Percentiles rank a stretch among this genome's conserved stretches.
Conservation (phyloP, 1,139 yeast genomes). For the Geotrichum citri-aurantii region DNA sequence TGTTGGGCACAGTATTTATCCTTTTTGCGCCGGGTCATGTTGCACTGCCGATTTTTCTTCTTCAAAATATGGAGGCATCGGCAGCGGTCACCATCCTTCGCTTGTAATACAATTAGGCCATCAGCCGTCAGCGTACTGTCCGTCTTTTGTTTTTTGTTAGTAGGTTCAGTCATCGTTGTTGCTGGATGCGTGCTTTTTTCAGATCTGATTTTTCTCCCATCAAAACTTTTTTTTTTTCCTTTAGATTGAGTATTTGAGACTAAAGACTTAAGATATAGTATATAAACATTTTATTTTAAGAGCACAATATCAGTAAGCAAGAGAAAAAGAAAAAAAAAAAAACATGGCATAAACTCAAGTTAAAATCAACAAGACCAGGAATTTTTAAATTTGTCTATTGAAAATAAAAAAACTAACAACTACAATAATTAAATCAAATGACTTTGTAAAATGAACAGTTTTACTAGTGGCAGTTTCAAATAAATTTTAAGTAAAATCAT, state of each 20-base stretch:
- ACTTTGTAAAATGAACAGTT: too few species aligned
- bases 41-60: constrained; percentile 51
- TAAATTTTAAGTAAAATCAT: too few species aligned
- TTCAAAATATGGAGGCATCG: constrained; percentile 46
- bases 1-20: constrained; percentile 63
- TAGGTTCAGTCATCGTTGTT: constrained; percentile 9
- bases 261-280: background rate
- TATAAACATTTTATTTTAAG: background rate
- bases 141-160: constrained; percentile 6
- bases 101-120: constrained; percentile 6
- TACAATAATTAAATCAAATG: too few species aligned
- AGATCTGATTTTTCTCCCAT: background rate
- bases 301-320: background rate
- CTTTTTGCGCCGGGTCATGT: constrained; percentile 51
- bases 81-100: constrained; percentile 26
- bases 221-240: background rate
- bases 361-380: too few species aligned
- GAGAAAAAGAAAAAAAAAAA: background rate
- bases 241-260: background rate
- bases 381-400: too few species aligned
- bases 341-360: too few species aligned
- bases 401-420: too few species aligned
- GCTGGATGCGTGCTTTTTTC: background rate
- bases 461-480: too few species aligned
- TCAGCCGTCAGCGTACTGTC: constrained; percentile 4